Base-by-base conservation (phyloP, 345 rosid genomes). In the Boechera stricta region DNA sequence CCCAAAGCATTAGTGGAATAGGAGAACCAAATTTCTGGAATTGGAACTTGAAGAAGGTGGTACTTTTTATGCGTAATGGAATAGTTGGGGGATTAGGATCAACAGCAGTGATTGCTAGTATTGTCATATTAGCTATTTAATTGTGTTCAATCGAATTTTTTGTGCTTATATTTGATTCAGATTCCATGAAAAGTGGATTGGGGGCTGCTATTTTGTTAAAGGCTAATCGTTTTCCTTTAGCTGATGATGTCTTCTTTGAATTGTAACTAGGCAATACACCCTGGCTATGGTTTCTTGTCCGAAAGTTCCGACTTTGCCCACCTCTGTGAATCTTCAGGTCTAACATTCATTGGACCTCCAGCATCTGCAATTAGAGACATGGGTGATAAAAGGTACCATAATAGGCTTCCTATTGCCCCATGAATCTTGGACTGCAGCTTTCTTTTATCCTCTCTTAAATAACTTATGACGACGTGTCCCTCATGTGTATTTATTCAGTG, bases 231-330 rank as follows among this genome's bases (percentile, higher is more conserved):
- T 57, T 71, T 69, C 38, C 1, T 75, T 71, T 58, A 71, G 24
- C 24, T 21, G 24, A 21, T 21, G 75, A 73, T 79, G 42, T 69
- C 29, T 64, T 53, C 13, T 71, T 79, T 77, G 31, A 32, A 58
- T 65, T 69, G 39, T 68, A 48, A 63, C 69, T 81, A 94, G 98
- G 97, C 97, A 71, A 82, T 94, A 78, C 97, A 90, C 76, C 97
- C 98, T 64, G 97, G 95, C 41, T 92, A 92, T 67, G 97, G 97
- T 12, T 94, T 94, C 86, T 80, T 92, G 74, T 94, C 97, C 6
- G 97, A 94, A 82, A 89, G 95, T 78, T 82, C 93, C 4, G 87
- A 88, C 21, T 94, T 94, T 77, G 93, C 97, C 45, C 83, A 84
- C 67, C 95, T 92, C 45, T 91, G 96, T 78, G 92, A 86, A 80